Evolutionary conservation across 164 flowering plant species (phyloP), one percentile per base, ranked within the genome.

Genomic region (Vitis amurensis): DNA sequence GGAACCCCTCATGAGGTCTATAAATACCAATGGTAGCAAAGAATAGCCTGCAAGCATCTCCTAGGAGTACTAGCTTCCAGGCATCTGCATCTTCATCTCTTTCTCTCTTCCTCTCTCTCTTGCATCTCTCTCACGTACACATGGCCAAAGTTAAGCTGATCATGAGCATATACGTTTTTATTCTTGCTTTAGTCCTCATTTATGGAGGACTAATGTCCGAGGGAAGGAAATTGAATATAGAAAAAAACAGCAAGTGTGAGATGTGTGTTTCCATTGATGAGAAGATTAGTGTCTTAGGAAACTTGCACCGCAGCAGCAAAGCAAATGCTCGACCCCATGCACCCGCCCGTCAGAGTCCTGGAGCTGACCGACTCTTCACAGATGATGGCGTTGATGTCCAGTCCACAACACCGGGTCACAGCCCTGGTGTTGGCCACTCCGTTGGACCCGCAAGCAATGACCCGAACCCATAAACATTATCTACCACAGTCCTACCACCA

Each of bases 351-450:
- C 44, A 6, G 16, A 37, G 44, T 37, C 4, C 44, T 37, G 30
- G n/a, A 14, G 30, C 9, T 53, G 30, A 9, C 7, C 31, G 15
- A 17, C 0, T 31, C 57, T 60, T 9, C 37, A 37, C 56, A 2
- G 47, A 16, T 44, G 67, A 63, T 1, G 48, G 9, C 8, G 78
- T 67, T 10, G 80, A 74, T 23, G 71, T 71, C 66, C 80, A 78
- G 1, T 77, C 78, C n/a, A 79, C 83, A 0, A 15, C 58, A 2
- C 85, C 83, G 3, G 85, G 85, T 6, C 75, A 77, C 61, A 79
- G 82, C 8, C 85, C 85, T 10, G 85, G 85, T 9, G 72, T 66
- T 44, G 85, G 85, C 11, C 82, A 82, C 62, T 72, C 64, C 37
- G 19, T 0, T 17, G 78, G 74, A 50, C 80, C 80, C 14, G 13